phyloP scores from a whole-genome alignment of 352 stramenopile species.

The Phytophthora chlamydospora region DNA sequence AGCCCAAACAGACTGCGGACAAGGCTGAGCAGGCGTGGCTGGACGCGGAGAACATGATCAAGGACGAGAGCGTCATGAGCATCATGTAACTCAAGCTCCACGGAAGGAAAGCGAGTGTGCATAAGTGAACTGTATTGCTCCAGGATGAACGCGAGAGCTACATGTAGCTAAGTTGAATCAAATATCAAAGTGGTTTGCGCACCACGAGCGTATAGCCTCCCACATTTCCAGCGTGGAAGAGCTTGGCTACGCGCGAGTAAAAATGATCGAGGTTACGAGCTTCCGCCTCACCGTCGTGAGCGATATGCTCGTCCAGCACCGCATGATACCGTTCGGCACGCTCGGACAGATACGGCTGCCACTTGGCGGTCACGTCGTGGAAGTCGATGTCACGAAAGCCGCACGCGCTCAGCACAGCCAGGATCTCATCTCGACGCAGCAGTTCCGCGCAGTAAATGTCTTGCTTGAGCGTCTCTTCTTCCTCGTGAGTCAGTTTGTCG shows the following conservation, averaged over 20 bases:
- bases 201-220: slow-evolving; percentile 66
- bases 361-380: slow-evolving; percentile 70
- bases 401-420: slow-evolving; percentile 39
- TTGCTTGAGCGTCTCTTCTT: slow-evolving; percentile 48
- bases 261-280: slow-evolving; percentile 75
- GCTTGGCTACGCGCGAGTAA: slow-evolving; percentile 58
- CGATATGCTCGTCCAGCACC: slow-evolving; percentile 53
- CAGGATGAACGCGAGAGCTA: background rate
- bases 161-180: slow-evolving; percentile 22
- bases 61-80: slow-evolving; percentile 50
- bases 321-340: slow-evolving; percentile 52
- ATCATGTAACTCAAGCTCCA: slow-evolving; percentile 33
- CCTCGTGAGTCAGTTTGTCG: slow-evolving; percentile 47
- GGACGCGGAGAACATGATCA: slow-evolving; percentile 33
- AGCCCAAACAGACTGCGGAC: slow-evolving; percentile 17
- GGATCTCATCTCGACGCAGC: slow-evolving; percentile 45
- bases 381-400: slow-evolving; percentile 68
- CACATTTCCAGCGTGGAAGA: slow-evolving; percentile 67
- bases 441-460: slow-evolving; percentile 76
- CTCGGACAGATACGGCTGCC: slow-evolving; percentile 58
- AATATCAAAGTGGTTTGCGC: slow-evolving; percentile 39
- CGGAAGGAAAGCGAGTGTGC: slow-evolving; percentile 8
- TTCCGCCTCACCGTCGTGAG: slow-evolving; percentile 56
- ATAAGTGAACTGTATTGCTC: slow-evolving; percentile 21
- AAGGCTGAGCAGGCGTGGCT: slow-evolving; percentile 27